A percentile compares a stretch with the other conserved stretches of the same genome.
phyloP scores from a whole-genome alignment of 768 basidiomycete genomes.

The Lactarius sp. region DNA sequence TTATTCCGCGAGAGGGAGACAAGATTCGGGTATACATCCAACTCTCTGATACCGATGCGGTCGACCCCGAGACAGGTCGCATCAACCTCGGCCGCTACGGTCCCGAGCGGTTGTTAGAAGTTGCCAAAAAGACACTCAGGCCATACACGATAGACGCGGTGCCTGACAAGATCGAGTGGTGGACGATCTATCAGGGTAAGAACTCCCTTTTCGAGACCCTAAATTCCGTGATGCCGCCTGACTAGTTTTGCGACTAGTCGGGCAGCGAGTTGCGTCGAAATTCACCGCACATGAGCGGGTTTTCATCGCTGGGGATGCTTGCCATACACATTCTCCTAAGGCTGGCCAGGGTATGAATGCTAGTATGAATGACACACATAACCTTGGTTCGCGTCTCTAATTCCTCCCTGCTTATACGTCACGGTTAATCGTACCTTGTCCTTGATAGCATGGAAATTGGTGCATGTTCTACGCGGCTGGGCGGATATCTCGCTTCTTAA shows the following conservation, averaged over 20 bases:
- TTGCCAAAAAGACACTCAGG: constrained; percentile 38
- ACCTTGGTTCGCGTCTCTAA: constrained; percentile 31
- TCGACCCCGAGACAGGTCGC: constrained; percentile 38
- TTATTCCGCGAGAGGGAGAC: constrained; percentile 49
- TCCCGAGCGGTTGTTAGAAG: constrained; percentile 39
- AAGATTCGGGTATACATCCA: constrained; percentile 50
- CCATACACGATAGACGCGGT: constrained; percentile 36
- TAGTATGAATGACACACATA: constrained; percentile 50
- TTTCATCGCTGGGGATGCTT: constrained; percentile 55
- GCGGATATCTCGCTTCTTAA: constrained; percentile 43
- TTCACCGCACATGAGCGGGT: constrained; percentile 45
- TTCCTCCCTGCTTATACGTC: neutral
- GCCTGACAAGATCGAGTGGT: constrained; percentile 40
- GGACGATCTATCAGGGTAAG: constrained; percentile 47
- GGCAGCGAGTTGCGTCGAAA: constrained; percentile 49
- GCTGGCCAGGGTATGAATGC: constrained; percentile 53
- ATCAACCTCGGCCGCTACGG: constrained; percentile 38
- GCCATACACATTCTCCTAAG: constrained; percentile 39
- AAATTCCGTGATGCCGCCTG: constrained; percentile 24
- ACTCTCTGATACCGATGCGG: constrained; percentile 38
- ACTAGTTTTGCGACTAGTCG: constrained; percentile 34
- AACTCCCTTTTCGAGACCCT: constrained; percentile 20
- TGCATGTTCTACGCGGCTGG: constrained; percentile 45
- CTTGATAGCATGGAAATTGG: constrained; percentile 47
- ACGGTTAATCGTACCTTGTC: neutral